These are phyloP conservation scores for Potentilla sterilis DNA, from an alignment of 306 rosid genomes.

Conservation along the genomic window DNA sequence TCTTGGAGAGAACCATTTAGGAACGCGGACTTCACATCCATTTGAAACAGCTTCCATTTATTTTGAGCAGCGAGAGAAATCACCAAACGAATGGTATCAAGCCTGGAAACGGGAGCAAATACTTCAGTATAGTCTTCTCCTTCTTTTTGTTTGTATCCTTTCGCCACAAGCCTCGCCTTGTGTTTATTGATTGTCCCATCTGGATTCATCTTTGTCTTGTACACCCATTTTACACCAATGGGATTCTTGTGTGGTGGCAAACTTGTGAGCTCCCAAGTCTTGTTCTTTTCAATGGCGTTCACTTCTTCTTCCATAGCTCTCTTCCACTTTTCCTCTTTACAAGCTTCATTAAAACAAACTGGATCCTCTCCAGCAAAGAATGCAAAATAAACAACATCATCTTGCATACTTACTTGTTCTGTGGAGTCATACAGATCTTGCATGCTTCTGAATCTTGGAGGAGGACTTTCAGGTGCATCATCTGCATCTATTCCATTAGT, in stretches of 20 bases:
- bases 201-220: neutral
- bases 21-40: slow-evolving; percentile 4
- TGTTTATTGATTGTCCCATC: neutral
- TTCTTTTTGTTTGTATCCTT: neutral
- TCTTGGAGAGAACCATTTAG: neutral
- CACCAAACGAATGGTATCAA: neutral
- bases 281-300: too few species aligned
- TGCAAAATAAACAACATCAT: too few species aligned
- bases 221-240: neutral
- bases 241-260: too few species aligned
- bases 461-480: neutral
- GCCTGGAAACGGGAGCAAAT: neutral
- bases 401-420: too few species aligned
- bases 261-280: too few species aligned
- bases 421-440: neutral
- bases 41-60: neutral
- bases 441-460: neutral
- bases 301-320: too few species aligned
- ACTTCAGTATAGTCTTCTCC: neutral
- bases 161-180: neutral
- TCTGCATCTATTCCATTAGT: neutral
- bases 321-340: too few species aligned
- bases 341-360: too few species aligned
- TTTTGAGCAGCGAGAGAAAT: slow-evolving; percentile 1
- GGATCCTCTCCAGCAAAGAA: too few species aligned